phyloP scores from a whole-genome alignment of 1,284 basidiomycete species.

The Trametes hirsuta region DNA sequence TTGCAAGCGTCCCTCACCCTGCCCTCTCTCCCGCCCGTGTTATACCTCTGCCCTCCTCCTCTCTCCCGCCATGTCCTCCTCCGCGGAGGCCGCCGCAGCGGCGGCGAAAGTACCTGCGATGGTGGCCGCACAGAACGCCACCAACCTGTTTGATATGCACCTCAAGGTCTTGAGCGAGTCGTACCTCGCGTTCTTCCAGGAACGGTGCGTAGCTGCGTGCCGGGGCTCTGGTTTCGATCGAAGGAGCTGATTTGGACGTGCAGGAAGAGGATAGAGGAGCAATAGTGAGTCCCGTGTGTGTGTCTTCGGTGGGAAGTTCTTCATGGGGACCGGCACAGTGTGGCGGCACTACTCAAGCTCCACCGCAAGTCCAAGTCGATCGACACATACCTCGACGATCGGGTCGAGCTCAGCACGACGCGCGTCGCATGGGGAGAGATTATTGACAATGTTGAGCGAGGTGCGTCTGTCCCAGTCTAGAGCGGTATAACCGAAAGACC shows the following conservation, averaged over 20 bases:
- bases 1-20: neutral
- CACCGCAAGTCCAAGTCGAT: constrained; percentile 71
- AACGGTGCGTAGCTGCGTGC: constrained; percentile 58
- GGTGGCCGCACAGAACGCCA: constrained; percentile 49
- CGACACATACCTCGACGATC: constrained; percentile 69
- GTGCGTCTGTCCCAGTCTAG: constrained; percentile 42
- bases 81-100: constrained; percentile 18
- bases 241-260: constrained; percentile 17
- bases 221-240: neutral
- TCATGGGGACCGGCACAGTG: constrained; percentile 42
- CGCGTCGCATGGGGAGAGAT: constrained; percentile 82
- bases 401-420: constrained; percentile 53
- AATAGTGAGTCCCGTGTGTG: constrained; percentile 59
- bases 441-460: constrained; percentile 81
- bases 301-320: neutral
- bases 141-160: constrained; percentile 73
- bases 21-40: neutral
- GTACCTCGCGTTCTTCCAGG: constrained; percentile 83
- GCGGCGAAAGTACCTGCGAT: constrained; percentile 10
- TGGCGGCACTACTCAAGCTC: constrained; percentile 71
- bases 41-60: neutral
- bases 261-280: constrained; percentile 83
- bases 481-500: neutral
- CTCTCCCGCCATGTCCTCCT: constrained; percentile 16
- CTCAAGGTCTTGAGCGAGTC: constrained; percentile 72